Percentiles rank a stretch among this genome's conserved stretches.
Conservation (phyloP, 805 yeast genomes). For the Spathaspora passalidarum region DNA sequence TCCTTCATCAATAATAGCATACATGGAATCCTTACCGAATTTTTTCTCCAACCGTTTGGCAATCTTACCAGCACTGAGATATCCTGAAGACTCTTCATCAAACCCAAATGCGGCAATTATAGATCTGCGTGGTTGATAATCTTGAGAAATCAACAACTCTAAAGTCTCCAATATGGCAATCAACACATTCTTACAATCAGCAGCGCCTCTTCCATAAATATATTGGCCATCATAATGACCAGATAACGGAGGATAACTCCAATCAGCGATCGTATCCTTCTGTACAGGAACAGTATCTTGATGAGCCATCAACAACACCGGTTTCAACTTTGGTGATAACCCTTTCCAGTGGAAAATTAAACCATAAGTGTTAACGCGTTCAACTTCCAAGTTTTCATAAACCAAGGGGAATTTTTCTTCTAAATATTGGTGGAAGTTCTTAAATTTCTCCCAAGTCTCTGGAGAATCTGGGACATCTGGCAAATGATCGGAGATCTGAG, state of each 20-base stretch:
- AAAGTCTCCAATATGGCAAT: conserved; percentile 65
- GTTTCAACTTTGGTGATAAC: conserved; percentile 49
- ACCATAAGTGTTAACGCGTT: conserved; percentile 59
- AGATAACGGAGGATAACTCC: conserved; percentile 68
- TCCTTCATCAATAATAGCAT: conserved; percentile 66
- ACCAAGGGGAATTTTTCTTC: conserved; percentile 52
- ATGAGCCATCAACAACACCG: conserved; percentile 69
- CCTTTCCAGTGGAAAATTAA: conserved; percentile 66
- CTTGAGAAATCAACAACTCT: conserved; percentile 52
- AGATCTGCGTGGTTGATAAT: conserved; percentile 58
- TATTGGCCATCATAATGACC: conserved; percentile 59
- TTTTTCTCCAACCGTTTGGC: conserved; percentile 44
- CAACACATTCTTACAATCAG: conserved; percentile 72
- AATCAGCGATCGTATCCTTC: conserved; percentile 48
- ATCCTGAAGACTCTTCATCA: conserved; percentile 75
- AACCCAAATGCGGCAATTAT: conserved; percentile 66
- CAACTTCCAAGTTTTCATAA: conserved; percentile 45
- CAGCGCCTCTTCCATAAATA: conserved; percentile 76
- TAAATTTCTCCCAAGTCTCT: conserved; percentile 43
- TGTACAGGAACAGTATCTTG: conserved; percentile 82
- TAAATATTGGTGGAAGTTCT: conserved; percentile 50
- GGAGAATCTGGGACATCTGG: conserved; percentile 52
- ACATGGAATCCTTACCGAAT: conserved; percentile 60
- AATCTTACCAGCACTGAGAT: conserved; percentile 56
- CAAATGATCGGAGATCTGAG: conserved; percentile 56